Evolutionary conservation across 352 stramenopile species (phyloP), one percentile per base, ranked within the genome.

Genomic region (Phytophthora sp.): DNA sequence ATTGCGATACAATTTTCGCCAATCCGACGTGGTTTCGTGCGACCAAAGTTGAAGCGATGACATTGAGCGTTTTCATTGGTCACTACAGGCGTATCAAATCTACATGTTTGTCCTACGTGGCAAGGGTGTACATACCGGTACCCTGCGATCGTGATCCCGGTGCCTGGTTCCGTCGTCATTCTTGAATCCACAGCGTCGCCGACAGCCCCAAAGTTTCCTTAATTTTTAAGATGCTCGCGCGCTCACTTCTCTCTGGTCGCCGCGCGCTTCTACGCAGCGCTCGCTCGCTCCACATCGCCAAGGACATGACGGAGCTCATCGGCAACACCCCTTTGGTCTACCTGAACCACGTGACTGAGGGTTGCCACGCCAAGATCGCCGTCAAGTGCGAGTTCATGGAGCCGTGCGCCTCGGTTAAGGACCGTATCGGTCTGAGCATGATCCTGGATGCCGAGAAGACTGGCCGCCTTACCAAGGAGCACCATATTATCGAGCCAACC

Each of bases 271-370:
- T 63, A 27, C 76, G 65, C 27, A 69, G 68, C 45, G 62, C 63
- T 8, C 77, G 77, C 71, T 82, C 68, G 52, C 65, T 89, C 57
- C 41, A 93, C 67, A 98, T 98, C 74, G 95, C 94, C 70, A 87
- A 97, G 42, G 92, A 97, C 73, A 93, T 98, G 74, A 96, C 97
- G 20, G 92, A 92, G 58, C 86, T 98, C 49, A 98, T 99, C 73
- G 96, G 96, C 35, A 96, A 96, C 63, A 99, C 96, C 21, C 96
- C 96, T 35, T 74, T 99, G 20, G 91, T 98, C 35, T 97, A 96
- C 80, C 75, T 99, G 36, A 94, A 96, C 72, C 77, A 69, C 54
- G 86, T 94, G 49, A 91, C 84, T 0, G 80, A 92, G 57, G 82
- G 82, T 45, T 89, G 77, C 66, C 66, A 88, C 77, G 88, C 88